Evolutionary conservation across 23 red algal genomes (phyloP), one percentile per base, ranked within the genome.

Genomic region (Gracilaria gracilis): DNA sequence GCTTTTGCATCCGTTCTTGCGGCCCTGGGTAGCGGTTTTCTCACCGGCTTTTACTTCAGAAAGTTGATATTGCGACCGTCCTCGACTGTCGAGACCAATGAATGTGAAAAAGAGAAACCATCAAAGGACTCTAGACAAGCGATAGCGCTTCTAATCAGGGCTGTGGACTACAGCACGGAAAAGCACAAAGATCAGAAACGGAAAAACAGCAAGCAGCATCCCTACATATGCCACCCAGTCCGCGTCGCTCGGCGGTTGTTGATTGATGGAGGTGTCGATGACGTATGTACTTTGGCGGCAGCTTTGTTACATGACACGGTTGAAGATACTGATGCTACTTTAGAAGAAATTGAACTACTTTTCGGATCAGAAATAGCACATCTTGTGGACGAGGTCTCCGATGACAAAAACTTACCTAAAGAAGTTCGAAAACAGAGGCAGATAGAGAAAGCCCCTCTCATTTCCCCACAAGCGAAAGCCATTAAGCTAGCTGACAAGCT

Each of bases 171-270:
- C 62, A 88, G 82, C 16, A 80, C 93, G 19, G 80, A 83, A 42
- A 87, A 85, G 23, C 91, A 98, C 76, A 82, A 57, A 51, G 57
- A 88, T 39, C 89, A 98, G 40, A 75, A 80, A 55, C 80, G 93
- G 34, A 95, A 95, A 74, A 91, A 95, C 73, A 39, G 48, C 59
- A 71, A 82, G 23, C 67, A 83, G 20, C 82, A 86, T 73, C 96
- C 96, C 19, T 98, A 94, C 61, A 98, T 98, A 54, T 80, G 67
- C n/a, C 96, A 98, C 53, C 96, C 96, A 6, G 58, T 98, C 6
- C 87, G 84, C 28, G 96, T 98, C 15, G 88, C 91, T 13, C 47
- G 32, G 37, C n/a, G 90, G 25, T 65, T 98, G 17, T 54, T 69
- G 31, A 82, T 93, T 37, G 91, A 92, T 12, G 74, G 80, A 28